Evolutionary conservation across 2,329 filamentous ascomycete genomes (phyloP), one percentile per base, ranked within the genome.

Genomic region (Cladophialophora carrionii): DNA sequence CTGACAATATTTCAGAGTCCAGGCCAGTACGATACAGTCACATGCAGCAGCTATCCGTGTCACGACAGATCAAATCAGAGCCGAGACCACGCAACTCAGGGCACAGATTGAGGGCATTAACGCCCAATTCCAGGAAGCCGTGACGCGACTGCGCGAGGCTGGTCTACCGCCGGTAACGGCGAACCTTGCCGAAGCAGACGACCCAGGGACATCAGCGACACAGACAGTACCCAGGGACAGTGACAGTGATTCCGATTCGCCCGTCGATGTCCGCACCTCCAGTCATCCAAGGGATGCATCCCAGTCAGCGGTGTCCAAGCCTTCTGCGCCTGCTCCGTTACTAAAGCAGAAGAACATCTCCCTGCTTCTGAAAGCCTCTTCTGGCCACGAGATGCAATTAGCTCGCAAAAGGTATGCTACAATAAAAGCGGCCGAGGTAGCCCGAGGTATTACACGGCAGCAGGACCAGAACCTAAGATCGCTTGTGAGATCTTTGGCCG

Each of bases 61-160:
- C n/a, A 29, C n/a, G 10, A 51, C 48, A 10, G 48, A 51, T 51
- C 20, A 51, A 29, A 26, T 51, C 48, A 51, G 48, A 51, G 48
- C 48, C 9, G 48, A 51, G 48, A 51, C 48, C 10, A 7, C 8
- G 26, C 20, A 51, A 51, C 20, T 51, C 48, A 51, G 26, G 26
- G 48, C 48, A 26, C 48, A 41, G 34, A 41, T 41, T 41, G 34
- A 41, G 14, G 34, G 34, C 14, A 17, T 41, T 17, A 41, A 41
- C 17, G 34, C 34, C 14, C 34, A 41, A 17, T 41, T 41, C 34
- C 34, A 17, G 12, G 34, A 41, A 41, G 34, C 34, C 17, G 14
- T 41, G 34, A 41, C 34, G 5, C 34, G 34, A 41, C 14, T 41
- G 14, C 34, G 34, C 34, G 34, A 41, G 34, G 34, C 34, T 41